A percentile compares a stretch with the other conserved stretches of the same genome.
These are phyloP conservation scores for Taphrina confusa DNA, from an alignment of 1,139 yeast species.

Conservation along the genomic window DNA sequence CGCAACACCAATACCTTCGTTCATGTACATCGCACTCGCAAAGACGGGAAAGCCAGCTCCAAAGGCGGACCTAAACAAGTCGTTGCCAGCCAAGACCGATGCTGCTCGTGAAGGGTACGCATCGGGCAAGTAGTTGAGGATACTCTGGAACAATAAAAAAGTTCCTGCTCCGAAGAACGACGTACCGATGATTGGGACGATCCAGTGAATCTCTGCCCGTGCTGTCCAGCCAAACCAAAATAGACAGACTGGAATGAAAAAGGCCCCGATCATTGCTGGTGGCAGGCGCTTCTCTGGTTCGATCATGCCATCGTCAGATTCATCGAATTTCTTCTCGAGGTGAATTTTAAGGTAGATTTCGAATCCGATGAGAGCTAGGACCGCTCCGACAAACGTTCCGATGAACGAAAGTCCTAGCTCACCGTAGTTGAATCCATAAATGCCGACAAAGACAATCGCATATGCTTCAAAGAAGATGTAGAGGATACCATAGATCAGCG, in stretches of 20 bases:
- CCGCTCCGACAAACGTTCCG: constrained; percentile 61
- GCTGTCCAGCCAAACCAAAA: constrained; percentile 88
- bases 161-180: constrained; percentile 69
- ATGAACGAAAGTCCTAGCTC: constrained; percentile 76
- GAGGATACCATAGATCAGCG: constrained; percentile 63
- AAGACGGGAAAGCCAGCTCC: constrained; percentile 67
- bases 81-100: constrained; percentile 75
- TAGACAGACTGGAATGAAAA: constrained; percentile 64
- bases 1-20: constrained; percentile 53
- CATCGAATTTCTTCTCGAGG: constrained; percentile 22
- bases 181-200: constrained; percentile 73
- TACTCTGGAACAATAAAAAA: constrained; percentile 50
- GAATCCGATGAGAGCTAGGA: constrained; percentile 23
- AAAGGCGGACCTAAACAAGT: constrained; percentile 55
- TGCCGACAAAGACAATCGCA: constrained; percentile 68
- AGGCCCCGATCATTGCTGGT: constrained; percentile 69
- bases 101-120: constrained; percentile 70
- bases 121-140: constrained; percentile 71
- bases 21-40: constrained; percentile 56
- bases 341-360: constrained; percentile 14
- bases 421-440: constrained; percentile 68
- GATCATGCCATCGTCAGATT: constrained; percentile 50
- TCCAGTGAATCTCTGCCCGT: constrained; percentile 65
- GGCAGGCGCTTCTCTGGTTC: constrained; percentile 83
- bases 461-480: constrained; percentile 69